Conservation (phyloP, 1,284 basidiomycete species). For the Xerocomus amazonicus region DNA sequence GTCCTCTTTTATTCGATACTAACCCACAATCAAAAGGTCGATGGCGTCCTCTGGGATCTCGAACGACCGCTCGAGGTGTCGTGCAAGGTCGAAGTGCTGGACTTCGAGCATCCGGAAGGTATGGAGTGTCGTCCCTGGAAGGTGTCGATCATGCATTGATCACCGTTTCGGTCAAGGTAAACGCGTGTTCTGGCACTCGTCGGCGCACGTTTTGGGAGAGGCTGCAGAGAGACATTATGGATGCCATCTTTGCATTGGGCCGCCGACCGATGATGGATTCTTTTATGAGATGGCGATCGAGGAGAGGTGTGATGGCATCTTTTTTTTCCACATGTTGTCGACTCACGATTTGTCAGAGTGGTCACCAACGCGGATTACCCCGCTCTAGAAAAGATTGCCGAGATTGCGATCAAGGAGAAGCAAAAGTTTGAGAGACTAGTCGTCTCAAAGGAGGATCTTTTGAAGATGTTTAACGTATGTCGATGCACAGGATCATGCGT, state of each 20-base stretch:
- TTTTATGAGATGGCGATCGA: constrained; percentile 97
- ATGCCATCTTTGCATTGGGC: constrained; percentile 96
- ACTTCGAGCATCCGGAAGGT: constrained; percentile 96
- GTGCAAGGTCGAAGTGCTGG: constrained; percentile 81
- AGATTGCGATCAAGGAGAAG: constrained; percentile 91
- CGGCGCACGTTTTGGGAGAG: constrained; percentile 98
- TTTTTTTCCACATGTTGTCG: background rate
- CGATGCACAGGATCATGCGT: background rate
- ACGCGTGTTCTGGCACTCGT: constrained; percentile 99
- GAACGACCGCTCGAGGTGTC: constrained; percentile 88
- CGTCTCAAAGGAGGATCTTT: constrained; percentile 88
- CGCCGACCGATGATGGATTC: constrained; percentile 98
- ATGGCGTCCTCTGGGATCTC: constrained; percentile 92
- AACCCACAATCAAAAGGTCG: constrained; percentile 51
- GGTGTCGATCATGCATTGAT: background rate
- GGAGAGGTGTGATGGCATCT: constrained; percentile 48
- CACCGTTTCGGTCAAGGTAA: constrained; percentile 38
- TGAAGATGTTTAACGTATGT: constrained; percentile 94
- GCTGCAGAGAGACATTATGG: constrained; percentile 96
- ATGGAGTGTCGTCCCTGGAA: background rate
- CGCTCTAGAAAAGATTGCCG: constrained; percentile 84
- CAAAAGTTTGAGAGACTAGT: constrained; percentile 96
- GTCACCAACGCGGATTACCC: constrained; percentile 84
- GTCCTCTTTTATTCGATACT: background rate
- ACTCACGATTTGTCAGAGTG: constrained; percentile 42